Percentiles rank a stretch among this genome's conserved stretches.
Evolutionary conservation across 306 rosid species (phyloP).

Genomic region (Pueraria montana): DNA sequence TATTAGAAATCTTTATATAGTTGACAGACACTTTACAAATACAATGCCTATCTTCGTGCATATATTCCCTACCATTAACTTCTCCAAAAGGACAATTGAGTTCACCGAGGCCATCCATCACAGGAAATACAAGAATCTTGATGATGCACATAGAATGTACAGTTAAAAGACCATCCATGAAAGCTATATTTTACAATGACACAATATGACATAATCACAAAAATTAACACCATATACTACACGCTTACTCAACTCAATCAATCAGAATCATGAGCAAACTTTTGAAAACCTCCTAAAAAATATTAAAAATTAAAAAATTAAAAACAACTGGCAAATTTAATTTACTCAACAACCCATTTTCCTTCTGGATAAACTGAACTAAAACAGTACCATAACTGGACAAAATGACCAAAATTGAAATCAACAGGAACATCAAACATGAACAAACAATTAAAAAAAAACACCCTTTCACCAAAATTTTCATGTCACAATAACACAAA

Average conservation of each 20-base stretch:
- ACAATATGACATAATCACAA: constrained; percentile 13
- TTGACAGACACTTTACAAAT: constrained; percentile 65
- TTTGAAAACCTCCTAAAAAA: background rate
- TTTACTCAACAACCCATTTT: constrained; percentile 1
- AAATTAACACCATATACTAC: constrained; percentile 29
- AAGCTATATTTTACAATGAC: constrained; percentile 38
- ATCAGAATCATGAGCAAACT: constrained; percentile 27
- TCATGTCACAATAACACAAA: constrained; percentile 12
- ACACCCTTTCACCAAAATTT: background rate
- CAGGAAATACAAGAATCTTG: constrained; percentile 58
- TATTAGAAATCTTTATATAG: constrained; percentile 59
- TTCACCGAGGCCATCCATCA: constrained; percentile 58
- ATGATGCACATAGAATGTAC: constrained; percentile 51
- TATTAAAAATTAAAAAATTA: background rate
- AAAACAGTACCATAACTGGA: constrained; percentile 33
- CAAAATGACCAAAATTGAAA: constrained; percentile 35
- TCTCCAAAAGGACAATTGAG: constrained; percentile 63
- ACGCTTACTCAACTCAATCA: constrained; percentile 39
- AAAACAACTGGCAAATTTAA: background rate
- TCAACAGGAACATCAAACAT: constrained; percentile 28
- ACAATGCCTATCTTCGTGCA: constrained; percentile 60
- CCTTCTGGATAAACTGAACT: constrained; percentile 10
- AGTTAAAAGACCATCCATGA: constrained; percentile 38
- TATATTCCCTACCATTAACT: constrained; percentile 81
- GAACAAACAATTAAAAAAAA: background rate